Evolutionary conservation across 106 monocot genomes (phyloP), one percentile per base, ranked within the genome.

Genomic region (Allium cepa): DNA sequence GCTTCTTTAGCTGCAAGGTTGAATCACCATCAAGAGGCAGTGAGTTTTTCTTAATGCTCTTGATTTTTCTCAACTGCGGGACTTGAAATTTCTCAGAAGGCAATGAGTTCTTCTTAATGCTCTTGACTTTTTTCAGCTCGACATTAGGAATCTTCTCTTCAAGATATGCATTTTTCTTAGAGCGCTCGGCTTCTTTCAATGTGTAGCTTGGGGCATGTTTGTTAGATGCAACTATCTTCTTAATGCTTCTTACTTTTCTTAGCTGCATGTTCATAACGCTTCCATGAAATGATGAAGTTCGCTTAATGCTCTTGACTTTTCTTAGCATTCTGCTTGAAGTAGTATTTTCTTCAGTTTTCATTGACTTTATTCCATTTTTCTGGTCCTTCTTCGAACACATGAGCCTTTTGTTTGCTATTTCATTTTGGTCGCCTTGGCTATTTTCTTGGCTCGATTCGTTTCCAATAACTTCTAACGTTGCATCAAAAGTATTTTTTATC

Each of bases 31-130:
- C 51, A 62, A 14, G 46, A 63, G 63, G 63, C 47, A 27, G 8
- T 15, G 63, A 36, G 45, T 13, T 63, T 9, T 50, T 66, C 48
- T 76, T 71, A 4, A 71, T 60, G 67, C 62, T 71, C 67, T 27
- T 61, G 16, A 59, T n/a, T 59, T 67, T 72, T 17, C n/a, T 63
- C 63, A 51, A 28, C 45, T 62, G 61, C 27, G 53, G 45, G 53
- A 17, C 22, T 45, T 18, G 10, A 63, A 66, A 18, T 51, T 17
- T 52, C 5, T 66, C 66, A 52, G 7, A 52, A 66, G 51, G 51
- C 9, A 15, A 1, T 4, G 51, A 50, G 66, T 3, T 66, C 26
- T 26, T 5, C 51, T 66, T 66, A 4, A 11, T 52, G 51, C 51
- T 66, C 22, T 17, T 9, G 50, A 66, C 51, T 49, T 65, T 65